These are phyloP conservation scores for Ganoderma multipileum DNA, from an alignment of 1,284 basidiomycete species.

Conservation along the genomic window DNA sequence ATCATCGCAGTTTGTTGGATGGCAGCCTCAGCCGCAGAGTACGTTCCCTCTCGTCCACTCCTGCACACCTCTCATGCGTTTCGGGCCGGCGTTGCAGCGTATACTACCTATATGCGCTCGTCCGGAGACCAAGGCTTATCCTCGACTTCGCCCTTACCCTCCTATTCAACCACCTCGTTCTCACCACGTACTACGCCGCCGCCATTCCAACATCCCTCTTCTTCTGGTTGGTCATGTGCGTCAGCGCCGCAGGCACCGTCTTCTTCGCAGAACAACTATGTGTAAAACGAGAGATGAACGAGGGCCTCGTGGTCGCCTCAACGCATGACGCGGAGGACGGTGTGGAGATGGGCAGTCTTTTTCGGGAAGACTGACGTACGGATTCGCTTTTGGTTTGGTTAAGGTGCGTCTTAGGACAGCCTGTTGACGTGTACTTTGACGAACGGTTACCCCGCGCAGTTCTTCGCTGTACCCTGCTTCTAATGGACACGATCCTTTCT, in stretches of 20 bases:
- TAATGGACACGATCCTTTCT: background rate
- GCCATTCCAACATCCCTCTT: slow-evolving; percentile 89
- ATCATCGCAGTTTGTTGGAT: no score
- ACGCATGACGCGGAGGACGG: slow-evolving; percentile 44
- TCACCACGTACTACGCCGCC: slow-evolving; percentile 92
- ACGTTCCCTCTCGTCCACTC: slow-evolving; percentile 23
- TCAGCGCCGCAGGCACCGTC: slow-evolving; percentile 79
- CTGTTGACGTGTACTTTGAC: background rate
- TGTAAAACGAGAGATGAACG: slow-evolving; percentile 91
- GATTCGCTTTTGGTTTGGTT: background rate
- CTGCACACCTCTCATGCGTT: no score
- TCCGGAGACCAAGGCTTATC: slow-evolving; percentile 91
- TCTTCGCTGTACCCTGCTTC: background rate
- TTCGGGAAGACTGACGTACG: slow-evolving; percentile 39
- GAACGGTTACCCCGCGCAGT: background rate
- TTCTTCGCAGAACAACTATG: slow-evolving; percentile 91
- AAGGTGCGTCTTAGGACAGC: slow-evolving; percentile 3
- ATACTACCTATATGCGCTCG: slow-evolving; percentile 84
- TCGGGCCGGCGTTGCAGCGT: slow-evolving; percentile 62
- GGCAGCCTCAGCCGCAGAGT: slow-evolving; percentile 62
- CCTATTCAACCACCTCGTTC: slow-evolving; percentile 87
- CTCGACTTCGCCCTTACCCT: slow-evolving; percentile 95
- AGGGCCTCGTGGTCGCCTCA: slow-evolving; percentile 73
- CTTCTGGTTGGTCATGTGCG: slow-evolving; percentile 84
- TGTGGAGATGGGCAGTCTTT: slow-evolving; percentile 68